Percentiles rank a stretch among this genome's conserved stretches.
These are phyloP conservation scores for Globisporangium emineosum DNA, from an alignment of 352 stramenopile genomes.

Conservation along the genomic window DNA sequence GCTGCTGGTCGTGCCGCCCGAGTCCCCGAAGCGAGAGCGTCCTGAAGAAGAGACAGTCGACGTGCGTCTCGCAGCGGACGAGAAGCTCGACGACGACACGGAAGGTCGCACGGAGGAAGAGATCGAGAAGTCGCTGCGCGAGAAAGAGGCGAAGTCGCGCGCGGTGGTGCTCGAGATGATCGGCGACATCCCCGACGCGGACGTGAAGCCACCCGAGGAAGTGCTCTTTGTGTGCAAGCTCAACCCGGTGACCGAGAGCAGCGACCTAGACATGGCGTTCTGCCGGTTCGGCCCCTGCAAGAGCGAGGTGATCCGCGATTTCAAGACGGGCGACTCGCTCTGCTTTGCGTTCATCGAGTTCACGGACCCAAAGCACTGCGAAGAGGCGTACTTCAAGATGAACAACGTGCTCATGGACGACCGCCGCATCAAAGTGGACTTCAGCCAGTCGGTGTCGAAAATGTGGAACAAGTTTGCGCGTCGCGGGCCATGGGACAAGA, in stretches of 20 bases:
- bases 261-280: slow-evolving; percentile 95
- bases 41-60: slow-evolving; percentile 92
- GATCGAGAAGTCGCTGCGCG: slow-evolving; percentile 83
- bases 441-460: slow-evolving; percentile 98
- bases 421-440: slow-evolving; percentile 94
- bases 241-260: slow-evolving; percentile 92
- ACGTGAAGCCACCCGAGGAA: slow-evolving; percentile 97
- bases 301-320: slow-evolving; percentile 96
- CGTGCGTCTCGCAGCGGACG: slow-evolving; percentile 85
- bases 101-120: slow-evolving; percentile 81
- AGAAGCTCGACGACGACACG: slow-evolving; percentile 77
- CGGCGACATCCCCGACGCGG: slow-evolving; percentile 96
- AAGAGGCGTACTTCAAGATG: slow-evolving; percentile 99
- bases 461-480: slow-evolving; percentile 93
- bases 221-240: slow-evolving; percentile 99
- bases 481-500: slow-evolving; percentile 44
- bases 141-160: slow-evolving; percentile 93
- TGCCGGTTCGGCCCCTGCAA: slow-evolving; percentile 88
- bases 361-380: slow-evolving; percentile 90
- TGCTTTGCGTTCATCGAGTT: slow-evolving; percentile 99
- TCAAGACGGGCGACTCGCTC: slow-evolving; percentile 96
- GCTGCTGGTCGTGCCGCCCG: slow-evolving; percentile 66
- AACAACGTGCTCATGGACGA: slow-evolving; percentile 99
- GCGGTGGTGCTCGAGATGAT: slow-evolving; percentile 99
- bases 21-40: slow-evolving; percentile 85